Evolutionary conservation across 2,329 filamentous ascomycete genomes (phyloP).

Genomic region (Drechslerella coelobrocha): DNA sequence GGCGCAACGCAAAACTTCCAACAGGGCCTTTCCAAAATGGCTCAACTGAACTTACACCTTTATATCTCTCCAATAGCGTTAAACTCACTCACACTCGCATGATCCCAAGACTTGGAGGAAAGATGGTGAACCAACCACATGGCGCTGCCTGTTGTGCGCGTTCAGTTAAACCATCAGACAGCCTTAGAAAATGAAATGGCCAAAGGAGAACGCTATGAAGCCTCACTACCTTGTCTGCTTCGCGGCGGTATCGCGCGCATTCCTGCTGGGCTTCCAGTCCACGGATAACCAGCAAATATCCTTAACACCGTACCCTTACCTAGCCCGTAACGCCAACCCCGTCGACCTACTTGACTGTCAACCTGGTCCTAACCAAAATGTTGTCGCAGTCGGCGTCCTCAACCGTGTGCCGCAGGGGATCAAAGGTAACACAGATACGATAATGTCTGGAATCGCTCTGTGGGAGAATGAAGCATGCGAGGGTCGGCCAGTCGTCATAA

Average conservation of each 20-base stretch:
- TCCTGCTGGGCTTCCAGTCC: conserved; percentile 27
- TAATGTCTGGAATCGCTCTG: conserved; percentile 27
- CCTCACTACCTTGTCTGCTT: neutral
- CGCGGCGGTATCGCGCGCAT: conserved; percentile 8
- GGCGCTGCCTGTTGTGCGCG: too few species aligned
- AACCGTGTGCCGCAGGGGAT: conserved; percentile 18
- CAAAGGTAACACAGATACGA: conserved; percentile 3
- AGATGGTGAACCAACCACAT: neutral
- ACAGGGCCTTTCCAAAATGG: too few species aligned
- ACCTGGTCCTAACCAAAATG: conserved; percentile 10
- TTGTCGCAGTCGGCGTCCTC: conserved; percentile 27
- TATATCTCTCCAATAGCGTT: conserved; percentile 13
- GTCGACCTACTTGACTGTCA: conserved; percentile 26
- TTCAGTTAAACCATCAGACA: too few species aligned
- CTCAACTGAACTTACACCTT: neutral
- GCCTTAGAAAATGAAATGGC: too few species aligned
- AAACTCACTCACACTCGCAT: conserved; percentile 20
- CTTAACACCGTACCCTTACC: conserved; percentile 14
- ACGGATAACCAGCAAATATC: neutral
- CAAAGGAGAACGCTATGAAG: conserved; percentile 1
- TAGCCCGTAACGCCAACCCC: neutral
- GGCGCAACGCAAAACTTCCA: conserved; percentile 22
- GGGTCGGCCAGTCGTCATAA: conserved; percentile 12
- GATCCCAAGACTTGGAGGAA: neutral
- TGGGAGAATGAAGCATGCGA: conserved; percentile 17